These are phyloP conservation scores for Malus fusca DNA, from an alignment of 306 rosid genomes.

Conservation along the genomic window DNA sequence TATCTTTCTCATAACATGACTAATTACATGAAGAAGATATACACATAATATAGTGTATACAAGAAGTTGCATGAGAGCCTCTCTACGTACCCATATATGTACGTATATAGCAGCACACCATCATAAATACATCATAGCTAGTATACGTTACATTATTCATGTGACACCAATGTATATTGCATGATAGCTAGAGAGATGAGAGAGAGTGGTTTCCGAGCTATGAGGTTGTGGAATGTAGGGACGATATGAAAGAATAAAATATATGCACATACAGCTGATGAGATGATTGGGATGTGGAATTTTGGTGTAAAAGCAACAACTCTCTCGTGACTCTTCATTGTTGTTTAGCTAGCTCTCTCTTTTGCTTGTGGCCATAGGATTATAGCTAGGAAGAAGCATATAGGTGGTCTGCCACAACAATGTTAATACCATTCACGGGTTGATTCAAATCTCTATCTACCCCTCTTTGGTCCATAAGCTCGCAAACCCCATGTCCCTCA, in stretches of 20 bases:
- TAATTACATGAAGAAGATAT: neutral
- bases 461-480: neutral
- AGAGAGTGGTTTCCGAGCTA: neutral
- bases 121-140: neutral
- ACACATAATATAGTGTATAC: neutral
- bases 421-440: conserved; percentile 51
- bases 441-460: conserved; percentile 7
- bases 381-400: conserved; percentile 10
- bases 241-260: conserved; percentile 7
- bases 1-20: no score
- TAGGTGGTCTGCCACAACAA: conserved; percentile 31
- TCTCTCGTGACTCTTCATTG: conserved; percentile 66
- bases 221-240: neutral
- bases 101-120: no score
- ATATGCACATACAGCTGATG: neutral
- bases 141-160: neutral
- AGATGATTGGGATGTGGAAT: conserved; percentile 19
- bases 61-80: neutral
- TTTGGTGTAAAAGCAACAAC: conserved; percentile 22
- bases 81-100: neutral
- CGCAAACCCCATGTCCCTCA: neutral
- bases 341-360: conserved; percentile 31
- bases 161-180: neutral
- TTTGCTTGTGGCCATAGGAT: conserved; percentile 33
- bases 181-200: no score